Percentiles rank a stretch among this genome's conserved stretches.
Conservation (phyloP, 1,284 basidiomycete species). For the Apiotrichum montevideense region DNA sequence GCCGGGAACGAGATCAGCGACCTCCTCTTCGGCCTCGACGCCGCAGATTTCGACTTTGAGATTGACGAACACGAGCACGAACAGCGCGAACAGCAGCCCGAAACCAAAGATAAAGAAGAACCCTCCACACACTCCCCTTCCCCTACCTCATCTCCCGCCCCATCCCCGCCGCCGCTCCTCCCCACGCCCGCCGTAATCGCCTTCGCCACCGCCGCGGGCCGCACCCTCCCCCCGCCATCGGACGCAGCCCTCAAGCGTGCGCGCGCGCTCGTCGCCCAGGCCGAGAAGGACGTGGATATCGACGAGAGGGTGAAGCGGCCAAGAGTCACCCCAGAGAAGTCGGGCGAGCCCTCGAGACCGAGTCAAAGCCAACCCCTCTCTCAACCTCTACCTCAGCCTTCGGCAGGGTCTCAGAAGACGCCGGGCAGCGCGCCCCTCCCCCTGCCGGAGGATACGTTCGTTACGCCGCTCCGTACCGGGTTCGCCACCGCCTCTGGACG, state of each 20-base stretch:
- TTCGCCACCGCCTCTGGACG: too few species aligned
- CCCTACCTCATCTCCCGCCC: not conserved
- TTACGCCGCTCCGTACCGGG: too few species aligned
- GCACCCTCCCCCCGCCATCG: slow-evolving; percentile 25
- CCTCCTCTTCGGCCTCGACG: slow-evolving; percentile 30
- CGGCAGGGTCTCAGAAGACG: too few species aligned
- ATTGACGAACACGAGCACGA: slow-evolving; percentile 9
- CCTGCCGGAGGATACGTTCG: too few species aligned
- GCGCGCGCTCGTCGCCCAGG: slow-evolving; percentile 19
- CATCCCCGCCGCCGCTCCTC: slow-evolving; percentile 1
- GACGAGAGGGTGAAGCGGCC: slow-evolving; percentile 2
- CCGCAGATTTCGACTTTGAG: slow-evolving; percentile 35
- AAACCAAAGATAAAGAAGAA: too few species aligned
- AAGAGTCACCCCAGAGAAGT: not conserved
- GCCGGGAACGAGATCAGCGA: slow-evolving; percentile 19
- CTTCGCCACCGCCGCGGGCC: slow-evolving; percentile 31
- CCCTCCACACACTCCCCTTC: not conserved
- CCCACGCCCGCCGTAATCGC: slow-evolving; percentile 19
- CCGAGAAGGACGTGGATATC: slow-evolving; percentile 11
- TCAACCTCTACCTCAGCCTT: too few species aligned
- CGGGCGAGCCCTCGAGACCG: not conserved
- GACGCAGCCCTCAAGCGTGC: slow-evolving; percentile 25
- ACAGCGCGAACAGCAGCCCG: too few species aligned
- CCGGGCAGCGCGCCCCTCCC: too few species aligned
- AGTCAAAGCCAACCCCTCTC: not conserved